A percentile compares a stretch with the other conserved stretches of the same genome.
Evolutionary conservation across 768 basidiomycete species (phyloP).

Genomic region (Termitomyces titanicus): DNA sequence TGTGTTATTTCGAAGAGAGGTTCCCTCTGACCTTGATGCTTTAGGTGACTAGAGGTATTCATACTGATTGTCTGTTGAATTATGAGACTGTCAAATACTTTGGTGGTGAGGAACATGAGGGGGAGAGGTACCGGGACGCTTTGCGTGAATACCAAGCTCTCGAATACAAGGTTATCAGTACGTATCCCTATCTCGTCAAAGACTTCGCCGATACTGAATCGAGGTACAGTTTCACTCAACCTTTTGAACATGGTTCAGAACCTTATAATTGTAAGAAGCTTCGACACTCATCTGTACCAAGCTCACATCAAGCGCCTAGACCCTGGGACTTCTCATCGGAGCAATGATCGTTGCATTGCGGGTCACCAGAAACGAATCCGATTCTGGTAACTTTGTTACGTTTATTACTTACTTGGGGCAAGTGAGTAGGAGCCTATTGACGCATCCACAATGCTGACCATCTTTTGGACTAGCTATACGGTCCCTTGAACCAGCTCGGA

Average conservation of each 20-base stretch:
- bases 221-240: constrained; percentile 58
- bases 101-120: constrained; percentile 80
- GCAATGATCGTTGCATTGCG: constrained; percentile 73
- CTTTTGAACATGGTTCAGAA: constrained; percentile 77
- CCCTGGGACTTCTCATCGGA: constrained; percentile 77
- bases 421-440: constrained; percentile 30
- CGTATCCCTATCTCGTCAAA: constrained; percentile 19
- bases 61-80: constrained; percentile 76
- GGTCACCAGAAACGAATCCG: constrained; percentile 49
- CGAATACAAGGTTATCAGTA: constrained; percentile 73
- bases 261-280: constrained; percentile 63
- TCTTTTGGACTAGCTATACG: constrained; percentile 48
- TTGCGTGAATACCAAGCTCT: constrained; percentile 69
- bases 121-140: constrained; percentile 65
- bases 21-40: not conserved
- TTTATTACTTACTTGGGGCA: constrained; percentile 83
- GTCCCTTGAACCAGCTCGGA: constrained; percentile 73
- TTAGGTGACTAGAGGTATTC: constrained; percentile 78
- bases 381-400: constrained; percentile 65
- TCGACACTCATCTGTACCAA: not conserved
- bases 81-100: constrained; percentile 90
- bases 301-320: constrained; percentile 34
- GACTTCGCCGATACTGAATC: not conserved
- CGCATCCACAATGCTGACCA: constrained; percentile 1
- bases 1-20: not conserved